Conservation (phyloP, 495 filamentous ascomycete genomes). For the Podospora comata region DNA sequence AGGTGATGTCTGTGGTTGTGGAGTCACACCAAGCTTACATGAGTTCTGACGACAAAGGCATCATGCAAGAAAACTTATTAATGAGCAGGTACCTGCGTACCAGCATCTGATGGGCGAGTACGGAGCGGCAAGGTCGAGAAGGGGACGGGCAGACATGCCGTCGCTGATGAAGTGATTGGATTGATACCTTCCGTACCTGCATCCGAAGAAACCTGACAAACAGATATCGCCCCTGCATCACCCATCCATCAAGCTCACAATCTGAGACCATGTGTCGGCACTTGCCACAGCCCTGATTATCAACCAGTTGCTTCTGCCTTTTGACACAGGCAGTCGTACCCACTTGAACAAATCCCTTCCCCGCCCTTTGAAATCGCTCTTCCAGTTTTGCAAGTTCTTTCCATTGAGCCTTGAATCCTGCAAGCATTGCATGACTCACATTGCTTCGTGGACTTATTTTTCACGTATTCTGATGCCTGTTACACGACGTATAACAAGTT, state of each 20-base stretch:
- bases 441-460: not conserved
- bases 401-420: not conserved
- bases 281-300: not conserved
- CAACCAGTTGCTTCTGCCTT: not conserved
- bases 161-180: not conserved
- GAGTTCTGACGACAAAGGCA: not conserved
- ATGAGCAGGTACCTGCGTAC: not conserved
- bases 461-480: not conserved
- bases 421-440: not conserved
- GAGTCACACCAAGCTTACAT: not conserved
- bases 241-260: not conserved
- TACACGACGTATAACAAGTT: not conserved
- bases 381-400: not conserved
- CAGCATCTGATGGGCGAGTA: too few relatives aligned
- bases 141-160: not conserved
- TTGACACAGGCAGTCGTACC: not conserved
- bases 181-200: constrained; percentile 1
- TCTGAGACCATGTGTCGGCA: not conserved
- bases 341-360: too few relatives aligned
- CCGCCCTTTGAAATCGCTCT: too few relatives aligned
- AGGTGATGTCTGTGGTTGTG: not conserved
- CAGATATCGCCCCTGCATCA: not conserved
- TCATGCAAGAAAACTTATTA: not conserved
- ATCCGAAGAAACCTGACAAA: not conserved
- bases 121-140: not conserved